Evolutionary conservation across 495 filamentous ascomycete species (phyloP), one percentile per base, ranked within the genome.

Genomic region (Lophiostoma macrostomum): DNA sequence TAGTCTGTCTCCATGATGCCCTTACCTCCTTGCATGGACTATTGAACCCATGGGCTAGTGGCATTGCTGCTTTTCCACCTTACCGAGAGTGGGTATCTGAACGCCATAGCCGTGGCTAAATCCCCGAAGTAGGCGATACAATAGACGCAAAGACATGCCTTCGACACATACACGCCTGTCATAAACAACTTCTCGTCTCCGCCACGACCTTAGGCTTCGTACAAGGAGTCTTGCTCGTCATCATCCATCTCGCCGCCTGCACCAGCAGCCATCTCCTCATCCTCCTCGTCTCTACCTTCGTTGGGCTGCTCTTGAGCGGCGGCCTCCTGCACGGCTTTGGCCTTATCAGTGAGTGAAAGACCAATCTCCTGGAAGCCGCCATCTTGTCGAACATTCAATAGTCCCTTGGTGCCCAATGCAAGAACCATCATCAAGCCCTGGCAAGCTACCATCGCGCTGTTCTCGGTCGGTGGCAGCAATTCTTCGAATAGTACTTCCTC

Each of bases 371-470:
- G 74, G 51, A 71, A 73, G 0, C 52, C 56, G 14, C 68, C 71
- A 1, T 76, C 71, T 61, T 87, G 84, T 58, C 71, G 60, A 2
- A 85, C 76, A 25, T 68, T 61, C 32, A 87, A 58, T 42, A 80
- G 61, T 0, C 74, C 76, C 70, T 81, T 86, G 8, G 82, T 88
- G 8, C 79, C 83, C 6, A 91, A 79, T 14, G 78, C 73, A 13
- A 94, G 76, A 11, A 82, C 74, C 68, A 91, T 83, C 67, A 86
- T 79, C 51, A 94, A 75, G 0, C 76, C 88, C 60, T 90, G 85
- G 7, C 83, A 83, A 30, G 85, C 86, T 0, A 88, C 79, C 13
- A 75, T 67, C 12, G 71, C 72, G 23, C 71, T 76, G 30, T 81
- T 80, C 20, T 75, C 66, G 19, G 42, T 50, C 0, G 76, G 75